Conservation (phyloP, 2,329 filamentous ascomycete species). For the Beauveria medogensis region DNA sequence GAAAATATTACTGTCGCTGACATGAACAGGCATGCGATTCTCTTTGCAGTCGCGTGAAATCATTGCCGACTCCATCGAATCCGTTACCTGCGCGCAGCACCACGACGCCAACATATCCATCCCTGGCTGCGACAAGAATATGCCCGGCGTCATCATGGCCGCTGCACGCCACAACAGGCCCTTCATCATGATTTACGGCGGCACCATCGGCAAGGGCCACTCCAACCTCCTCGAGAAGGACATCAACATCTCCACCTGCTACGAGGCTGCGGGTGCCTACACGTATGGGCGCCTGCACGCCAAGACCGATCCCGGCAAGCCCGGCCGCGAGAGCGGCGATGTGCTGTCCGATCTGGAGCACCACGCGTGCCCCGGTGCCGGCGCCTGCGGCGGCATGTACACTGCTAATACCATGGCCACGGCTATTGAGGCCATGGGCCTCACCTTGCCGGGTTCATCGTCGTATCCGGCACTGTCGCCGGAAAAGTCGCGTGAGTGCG, state of each 20-base stretch:
- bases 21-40: conserved; percentile 71
- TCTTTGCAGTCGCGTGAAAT: conserved; percentile 85
- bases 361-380: conserved; percentile 55
- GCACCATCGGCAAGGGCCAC: conserved; percentile 82
- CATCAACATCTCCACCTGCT: conserved; percentile 84
- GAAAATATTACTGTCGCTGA: no score
- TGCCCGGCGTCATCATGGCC: conserved; percentile 88
- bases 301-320: conserved; percentile 51
- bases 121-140: conserved; percentile 95
- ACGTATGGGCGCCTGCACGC: conserved; percentile 70
- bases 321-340: conserved; percentile 62
- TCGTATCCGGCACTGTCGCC: conserved; percentile 75
- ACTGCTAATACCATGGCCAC: conserved; percentile 83
- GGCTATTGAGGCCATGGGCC: conserved; percentile 73
- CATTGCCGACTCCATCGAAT: conserved; percentile 91
- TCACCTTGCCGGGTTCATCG: conserved; percentile 74
- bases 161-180: conserved; percentile 87
- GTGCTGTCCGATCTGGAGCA: conserved; percentile 77
- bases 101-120: conserved; percentile 92
- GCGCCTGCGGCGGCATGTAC: conserved; percentile 71
- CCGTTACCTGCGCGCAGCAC: conserved; percentile 82
- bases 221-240: conserved; percentile 65
- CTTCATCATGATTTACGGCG: conserved; percentile 92
- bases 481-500: conserved; percentile 79
- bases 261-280: conserved; percentile 79